Conservation (phyloP, 2,329 filamentous ascomycete genomes). For the Harringtonia lauricola region DNA sequence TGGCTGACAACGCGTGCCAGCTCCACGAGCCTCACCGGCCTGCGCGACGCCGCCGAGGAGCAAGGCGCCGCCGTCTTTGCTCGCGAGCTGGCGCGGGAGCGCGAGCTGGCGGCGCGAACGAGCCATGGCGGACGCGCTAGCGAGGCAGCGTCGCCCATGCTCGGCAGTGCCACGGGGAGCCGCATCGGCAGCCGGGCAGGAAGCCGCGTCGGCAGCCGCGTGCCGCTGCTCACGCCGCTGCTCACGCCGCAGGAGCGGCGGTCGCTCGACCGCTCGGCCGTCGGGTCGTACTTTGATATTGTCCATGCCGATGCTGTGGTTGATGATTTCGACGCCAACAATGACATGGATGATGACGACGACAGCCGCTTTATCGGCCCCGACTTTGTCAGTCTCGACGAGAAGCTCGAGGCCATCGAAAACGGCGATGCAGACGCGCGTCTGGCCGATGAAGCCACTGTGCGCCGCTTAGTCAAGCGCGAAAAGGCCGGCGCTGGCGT, state of each 20-base stretch:
- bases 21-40: conserved; percentile 48
- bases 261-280: not conserved
- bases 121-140: conserved; percentile 34
- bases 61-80: conserved; percentile 27
- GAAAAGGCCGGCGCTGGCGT: conserved; percentile 37
- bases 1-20: conserved; percentile 58
- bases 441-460: conserved; percentile 46
- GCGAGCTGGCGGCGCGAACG: conserved; percentile 23
- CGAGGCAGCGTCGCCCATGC: conserved; percentile 26
- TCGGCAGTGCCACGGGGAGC: conserved; percentile 31
- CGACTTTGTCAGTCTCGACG: conserved; percentile 53
- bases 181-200: conserved; percentile 31
- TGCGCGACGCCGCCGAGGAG: conserved; percentile 40
- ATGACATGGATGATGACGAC: conserved; percentile 19
- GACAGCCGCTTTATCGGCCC: conserved; percentile 34
- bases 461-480: conserved; percentile 44
- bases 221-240: conserved; percentile 32
- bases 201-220: conserved; percentile 31
- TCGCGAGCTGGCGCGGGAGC: conserved; percentile 38
- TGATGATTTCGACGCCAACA: conserved; percentile 16
- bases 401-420: conserved; percentile 44
- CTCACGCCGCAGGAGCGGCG: conserved; percentile 15
- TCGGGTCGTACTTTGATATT: conserved; percentile 9
- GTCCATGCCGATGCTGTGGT: conserved; percentile 13
- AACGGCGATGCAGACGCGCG: conserved; percentile 23